Percentiles rank a stretch among this genome's conserved stretches.
phyloP scores from a whole-genome alignment of 2,329 filamentous ascomycete species.

The Teratosphaeria pseudoeucalypti region DNA sequence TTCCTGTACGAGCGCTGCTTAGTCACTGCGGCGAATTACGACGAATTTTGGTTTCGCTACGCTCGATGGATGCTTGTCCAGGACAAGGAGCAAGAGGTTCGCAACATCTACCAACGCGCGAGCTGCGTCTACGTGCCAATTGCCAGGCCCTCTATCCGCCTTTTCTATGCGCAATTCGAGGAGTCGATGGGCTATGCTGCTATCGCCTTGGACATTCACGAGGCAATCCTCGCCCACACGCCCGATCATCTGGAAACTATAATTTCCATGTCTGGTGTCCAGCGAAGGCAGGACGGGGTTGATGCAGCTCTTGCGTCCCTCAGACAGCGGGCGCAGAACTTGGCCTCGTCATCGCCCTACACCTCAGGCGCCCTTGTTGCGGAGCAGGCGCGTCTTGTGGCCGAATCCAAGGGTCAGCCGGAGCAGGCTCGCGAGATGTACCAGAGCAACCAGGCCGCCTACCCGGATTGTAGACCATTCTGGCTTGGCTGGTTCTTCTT shows the following conservation, averaged over 20 bases:
- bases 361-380: constrained; percentile 80
- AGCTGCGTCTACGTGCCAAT: constrained; percentile 79
- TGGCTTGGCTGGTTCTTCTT: constrained; percentile 86
- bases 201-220: constrained; percentile 74
- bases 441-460: constrained; percentile 70
- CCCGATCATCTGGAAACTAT: constrained; percentile 83
- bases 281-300: constrained; percentile 71
- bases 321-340: constrained; percentile 58
- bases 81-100: constrained; percentile 77
- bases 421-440: constrained; percentile 79
- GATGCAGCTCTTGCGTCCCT: constrained; percentile 78
- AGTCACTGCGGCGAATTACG: constrained; percentile 86
- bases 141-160: constrained; percentile 67
- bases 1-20: constrained; percentile 91
- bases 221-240: constrained; percentile 63
- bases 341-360: constrained; percentile 43
- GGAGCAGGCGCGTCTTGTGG: constrained; percentile 77
- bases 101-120: constrained; percentile 84
- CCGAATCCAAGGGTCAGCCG: constrained; percentile 67
- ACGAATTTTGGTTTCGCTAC: constrained; percentile 98
- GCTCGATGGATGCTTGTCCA: constrained; percentile 85
- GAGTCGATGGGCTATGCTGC: constrained; percentile 69
- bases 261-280: constrained; percentile 74
- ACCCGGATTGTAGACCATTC: constrained; percentile 75
- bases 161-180: constrained; percentile 92